Base-by-base conservation (phyloP, 352 stramenopile species). In the Sclerospora graminicola region DNA sequence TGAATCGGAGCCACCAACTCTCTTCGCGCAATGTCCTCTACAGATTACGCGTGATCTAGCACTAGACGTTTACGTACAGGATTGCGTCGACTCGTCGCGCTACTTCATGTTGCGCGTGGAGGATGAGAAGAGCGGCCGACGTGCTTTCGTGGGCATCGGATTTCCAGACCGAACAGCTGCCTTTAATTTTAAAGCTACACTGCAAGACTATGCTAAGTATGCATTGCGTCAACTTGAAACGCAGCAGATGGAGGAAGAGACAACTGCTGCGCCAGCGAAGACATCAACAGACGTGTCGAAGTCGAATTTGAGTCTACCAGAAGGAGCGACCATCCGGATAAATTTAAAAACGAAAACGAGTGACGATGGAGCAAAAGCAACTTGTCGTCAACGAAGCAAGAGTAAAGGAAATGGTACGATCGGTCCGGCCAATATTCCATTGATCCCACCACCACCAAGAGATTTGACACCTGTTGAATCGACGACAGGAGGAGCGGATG, bases 41-140 rank as follows among this genome's bases (percentile, higher is more conserved):
- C 66, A 73, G 37, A 84, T 93, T 52, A 63, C 74, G 10, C 57
- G 41, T 9, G 75, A 86, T 18, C 55, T 81, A 19, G 10, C 58
- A 24, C 62, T 93, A 19, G 73, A 84, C 27, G 59, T 81, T 31
- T 90, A 86, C 51, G 69, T 93, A 13, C 81, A 90, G 34, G 79
- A 93, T 51, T 93, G 78, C 35, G 76, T 84, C 36, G 81, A 93
- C 51, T 90, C 81, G 40, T 93, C 81, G 38, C 76, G 81, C 20
- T 93, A 93, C 57, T 93, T 93, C 26, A 89, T 93, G 72, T 23
- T 93, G 13, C 81, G 81, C 41, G 69, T 89, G 40, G 79, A 89
- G 44, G 81, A 93, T 52, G 74, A 84, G 41, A 45, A 62, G 28
- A 88, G 66, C 14, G 68, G 74, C 26, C 77, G 78, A 20, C 69